Evolutionary conservation across 805 yeast species (phyloP), one percentile per base, ranked within the genome.

Genomic region (Starmerella stigmatis): DNA sequence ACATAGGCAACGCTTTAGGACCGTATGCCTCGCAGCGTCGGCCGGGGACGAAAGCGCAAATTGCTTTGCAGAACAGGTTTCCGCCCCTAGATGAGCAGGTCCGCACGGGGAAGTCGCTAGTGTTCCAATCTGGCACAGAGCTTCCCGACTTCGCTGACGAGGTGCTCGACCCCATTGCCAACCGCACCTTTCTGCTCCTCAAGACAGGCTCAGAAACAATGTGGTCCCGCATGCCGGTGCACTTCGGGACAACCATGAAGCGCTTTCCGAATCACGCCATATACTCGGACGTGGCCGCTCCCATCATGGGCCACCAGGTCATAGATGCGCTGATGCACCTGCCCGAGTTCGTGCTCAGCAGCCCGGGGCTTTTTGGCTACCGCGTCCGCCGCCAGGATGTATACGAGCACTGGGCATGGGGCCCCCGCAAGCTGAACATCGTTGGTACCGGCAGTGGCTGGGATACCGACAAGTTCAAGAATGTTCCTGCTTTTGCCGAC

Each of bases 391-490:
- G 52, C 25, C 46, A 50, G 33, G n/a, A 53, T 29, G 56, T 57
- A 22, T 46, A 45, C 15, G 47, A 53, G 28, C 60, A 55, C 43
- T 50, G 54, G 42, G 46, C 46, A 25, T 51, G 59, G 46, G 55
- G 52, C 10, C 40, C 40, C 4, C 43, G 44, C 11, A 30, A 42
- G 5, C 27, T 51, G 21, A 48, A 47, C 10, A 19, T 48, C 5
- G 9, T 28, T 19, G 37, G 27, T 5, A 42, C 46, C 16, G 50
- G 49, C 8, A 43, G 48, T 17, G 50, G 49, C 9, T 63, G 67
- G 66, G 54, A 49, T n/a, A 50, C 61, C 15, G 69, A 65, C 48
- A 54, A 56, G 45, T 65, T 52, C 55, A 65, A 65, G 54, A 64
- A 62, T 46, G 22, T 65, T 15, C 68, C 68, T n/a, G 62, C 64